Evolutionary conservation across 371 early-diverging fungal species (phyloP).

Genomic region (Mucor piriformis): DNA sequence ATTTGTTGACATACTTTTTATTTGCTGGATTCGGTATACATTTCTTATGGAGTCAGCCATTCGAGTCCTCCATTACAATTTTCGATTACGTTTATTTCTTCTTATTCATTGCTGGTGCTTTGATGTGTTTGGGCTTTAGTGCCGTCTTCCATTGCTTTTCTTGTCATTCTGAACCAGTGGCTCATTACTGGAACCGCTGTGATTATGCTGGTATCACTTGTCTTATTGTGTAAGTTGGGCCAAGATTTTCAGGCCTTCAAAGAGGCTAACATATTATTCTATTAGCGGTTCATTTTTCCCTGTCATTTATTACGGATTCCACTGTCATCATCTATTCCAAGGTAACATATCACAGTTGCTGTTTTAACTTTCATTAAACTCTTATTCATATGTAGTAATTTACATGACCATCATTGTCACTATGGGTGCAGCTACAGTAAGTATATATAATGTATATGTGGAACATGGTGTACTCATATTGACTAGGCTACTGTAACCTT

Average conservation of each 20-base stretch:
- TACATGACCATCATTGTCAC: constrained; percentile 67
- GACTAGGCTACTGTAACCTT: constrained; percentile 58
- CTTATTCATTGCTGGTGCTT: constrained; percentile 71
- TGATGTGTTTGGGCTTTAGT: constrained; percentile 79
- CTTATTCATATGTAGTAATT: constrained; percentile 28
- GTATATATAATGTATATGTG: constrained; percentile 9
- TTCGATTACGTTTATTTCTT: constrained; percentile 70
- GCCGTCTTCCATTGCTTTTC: constrained; percentile 82
- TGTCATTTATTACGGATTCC: constrained; percentile 70
- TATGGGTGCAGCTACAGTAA: constrained; percentile 68
- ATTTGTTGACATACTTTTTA: constrained; percentile 71
- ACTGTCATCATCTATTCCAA: constrained; percentile 37
- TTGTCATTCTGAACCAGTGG: constrained; percentile 84
- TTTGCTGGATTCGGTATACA: constrained; percentile 63
- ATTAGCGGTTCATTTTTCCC: constrained; percentile 74
- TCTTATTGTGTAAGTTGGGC: constrained; percentile 73
- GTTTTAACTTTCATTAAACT: background rate
- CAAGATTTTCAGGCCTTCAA: too few relatives aligned
- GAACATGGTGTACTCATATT: background rate
- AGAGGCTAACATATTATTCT: constrained; percentile 2
- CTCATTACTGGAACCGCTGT: constrained; percentile 75
- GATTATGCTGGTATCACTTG: constrained; percentile 94
- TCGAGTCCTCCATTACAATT: constrained; percentile 53
- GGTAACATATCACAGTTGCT: constrained; percentile 17
- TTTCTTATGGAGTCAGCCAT: constrained; percentile 49